These are phyloP conservation scores for Wickerhamomyces sydowiorum DNA, from an alignment of 805 yeast genomes.

Conservation along the genomic window DNA sequence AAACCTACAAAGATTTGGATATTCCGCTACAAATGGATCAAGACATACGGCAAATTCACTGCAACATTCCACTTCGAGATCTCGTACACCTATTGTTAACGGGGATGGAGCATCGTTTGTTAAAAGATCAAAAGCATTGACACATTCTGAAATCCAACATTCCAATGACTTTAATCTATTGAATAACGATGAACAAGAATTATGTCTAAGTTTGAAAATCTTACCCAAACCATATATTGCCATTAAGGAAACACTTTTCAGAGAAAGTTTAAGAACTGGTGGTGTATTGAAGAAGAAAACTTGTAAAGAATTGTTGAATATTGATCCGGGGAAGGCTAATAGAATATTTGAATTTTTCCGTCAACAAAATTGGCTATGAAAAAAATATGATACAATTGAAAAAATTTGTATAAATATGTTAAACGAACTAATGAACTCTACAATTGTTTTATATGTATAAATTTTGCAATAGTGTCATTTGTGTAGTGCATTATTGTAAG, in stretches of 20 bases:
- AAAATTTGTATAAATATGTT: too few species aligned
- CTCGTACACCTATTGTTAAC: conserved; percentile 17
- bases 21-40: conserved; percentile 21
- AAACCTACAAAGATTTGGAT: conserved; percentile 50
- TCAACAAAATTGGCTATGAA: conserved; percentile 76
- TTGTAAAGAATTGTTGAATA: conserved; percentile 77
- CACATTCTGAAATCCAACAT: conserved; percentile 63
- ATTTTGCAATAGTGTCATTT: too few species aligned
- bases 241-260: conserved; percentile 81
- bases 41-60: conserved; percentile 28
- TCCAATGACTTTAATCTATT: conserved; percentile 79
- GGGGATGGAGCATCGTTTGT: background rate
- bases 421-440: too few species aligned
- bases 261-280: conserved; percentile 80
- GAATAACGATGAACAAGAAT: conserved; percentile 79
- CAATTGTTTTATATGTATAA: too few species aligned
- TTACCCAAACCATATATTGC: conserved; percentile 93
- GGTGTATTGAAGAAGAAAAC: conserved; percentile 78
- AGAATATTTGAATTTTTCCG: conserved; percentile 90
- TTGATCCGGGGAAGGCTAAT: conserved; percentile 82
- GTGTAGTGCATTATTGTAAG: too few species aligned
- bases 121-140: conserved; percentile 35
- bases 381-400: background rate
- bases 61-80: conserved; percentile 18
- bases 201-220: conserved; percentile 79